A percentile compares a stretch with the other conserved stretches of the same genome.
Conservation (phyloP, 1,284 basidiomycete species). For the Cerioporus squamosus region DNA sequence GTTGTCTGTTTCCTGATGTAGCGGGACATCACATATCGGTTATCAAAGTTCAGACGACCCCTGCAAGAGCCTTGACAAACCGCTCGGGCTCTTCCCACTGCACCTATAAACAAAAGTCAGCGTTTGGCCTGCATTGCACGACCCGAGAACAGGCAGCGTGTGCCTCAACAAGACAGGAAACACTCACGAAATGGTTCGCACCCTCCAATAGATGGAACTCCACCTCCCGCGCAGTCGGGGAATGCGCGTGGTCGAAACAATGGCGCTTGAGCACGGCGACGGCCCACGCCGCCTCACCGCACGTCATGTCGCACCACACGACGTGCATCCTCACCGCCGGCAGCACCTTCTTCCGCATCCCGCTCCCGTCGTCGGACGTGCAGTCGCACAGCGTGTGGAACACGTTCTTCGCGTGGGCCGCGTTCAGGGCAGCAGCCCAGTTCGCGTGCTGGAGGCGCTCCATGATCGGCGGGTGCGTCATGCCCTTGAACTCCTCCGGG, state of each 20-base stretch:
- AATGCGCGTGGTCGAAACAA: slow-evolving; percentile 4
- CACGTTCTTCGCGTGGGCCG: slow-evolving; percentile 14
- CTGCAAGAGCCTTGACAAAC: slow-evolving; percentile 18
- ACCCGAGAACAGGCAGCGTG: not conserved
- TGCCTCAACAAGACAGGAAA: not conserved
- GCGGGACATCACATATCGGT: too few species aligned
- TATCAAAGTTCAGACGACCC: slow-evolving; percentile 8
- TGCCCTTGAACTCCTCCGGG: slow-evolving; percentile 3
- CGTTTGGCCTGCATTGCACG: not conserved
- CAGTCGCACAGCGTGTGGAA: slow-evolving; percentile 19
- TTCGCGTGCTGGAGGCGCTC: slow-evolving; percentile 14
- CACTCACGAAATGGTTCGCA: slow-evolving; percentile 32
- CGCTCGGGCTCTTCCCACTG: slow-evolving; percentile 31
- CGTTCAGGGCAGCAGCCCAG: slow-evolving; percentile 10
- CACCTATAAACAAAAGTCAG: slow-evolving; percentile 3
- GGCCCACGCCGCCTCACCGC: slow-evolving; percentile 17
- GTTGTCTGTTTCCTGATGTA: too few species aligned
- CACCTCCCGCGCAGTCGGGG: slow-evolving; percentile 10
- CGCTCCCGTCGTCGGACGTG: slow-evolving; percentile 7
- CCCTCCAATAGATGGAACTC: slow-evolving; percentile 22
- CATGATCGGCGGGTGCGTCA: slow-evolving; percentile 20
- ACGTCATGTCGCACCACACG: slow-evolving; percentile 28
- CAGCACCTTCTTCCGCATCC: slow-evolving; percentile 16
- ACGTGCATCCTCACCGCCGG: slow-evolving; percentile 18
- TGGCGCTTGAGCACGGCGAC: slow-evolving; percentile 8